These are phyloP conservation scores for Phalaenopsis equestris DNA, from an alignment of 106 monocot genomes.

Conservation along the genomic window DNA sequence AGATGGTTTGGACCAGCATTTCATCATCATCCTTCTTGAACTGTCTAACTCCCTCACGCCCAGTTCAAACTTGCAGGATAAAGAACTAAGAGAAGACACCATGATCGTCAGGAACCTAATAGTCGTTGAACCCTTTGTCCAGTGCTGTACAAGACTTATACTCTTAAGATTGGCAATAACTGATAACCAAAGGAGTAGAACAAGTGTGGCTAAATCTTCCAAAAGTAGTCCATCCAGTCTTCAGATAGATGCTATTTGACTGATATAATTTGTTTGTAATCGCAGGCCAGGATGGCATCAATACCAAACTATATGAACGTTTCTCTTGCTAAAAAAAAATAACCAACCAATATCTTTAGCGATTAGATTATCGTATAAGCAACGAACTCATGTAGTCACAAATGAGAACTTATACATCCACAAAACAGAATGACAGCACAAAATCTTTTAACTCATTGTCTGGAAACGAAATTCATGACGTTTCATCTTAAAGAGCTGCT, in stretches of 20 bases:
- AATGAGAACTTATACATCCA: neutral
- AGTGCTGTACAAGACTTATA: neutral
- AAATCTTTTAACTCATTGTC: neutral
- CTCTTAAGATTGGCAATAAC: neutral
- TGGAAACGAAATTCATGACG: neutral
- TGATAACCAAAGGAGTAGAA: neutral
- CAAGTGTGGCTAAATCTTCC: neutral
- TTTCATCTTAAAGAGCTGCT: neutral
- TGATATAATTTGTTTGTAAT: neutral
- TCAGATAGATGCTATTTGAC: neutral
- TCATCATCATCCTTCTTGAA: conserved; percentile 8
- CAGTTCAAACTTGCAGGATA: conserved; percentile 24
- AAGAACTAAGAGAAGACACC: conserved; percentile 40
- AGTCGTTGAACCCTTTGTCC: neutral
- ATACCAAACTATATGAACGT: neutral
- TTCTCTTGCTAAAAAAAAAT: neutral
- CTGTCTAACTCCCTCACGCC: conserved; percentile 12
- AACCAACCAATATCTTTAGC: neutral
- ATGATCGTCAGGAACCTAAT: conserved; percentile 18
- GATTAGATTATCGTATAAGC: neutral
- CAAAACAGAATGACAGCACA: neutral
- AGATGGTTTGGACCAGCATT: neutral
- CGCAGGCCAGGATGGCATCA: neutral
- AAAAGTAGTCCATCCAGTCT: neutral
- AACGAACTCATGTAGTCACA: neutral